Base-by-base conservation (phyloP, 2,329 filamentous ascomycete species). In the Claviceps quebecensis region DNA sequence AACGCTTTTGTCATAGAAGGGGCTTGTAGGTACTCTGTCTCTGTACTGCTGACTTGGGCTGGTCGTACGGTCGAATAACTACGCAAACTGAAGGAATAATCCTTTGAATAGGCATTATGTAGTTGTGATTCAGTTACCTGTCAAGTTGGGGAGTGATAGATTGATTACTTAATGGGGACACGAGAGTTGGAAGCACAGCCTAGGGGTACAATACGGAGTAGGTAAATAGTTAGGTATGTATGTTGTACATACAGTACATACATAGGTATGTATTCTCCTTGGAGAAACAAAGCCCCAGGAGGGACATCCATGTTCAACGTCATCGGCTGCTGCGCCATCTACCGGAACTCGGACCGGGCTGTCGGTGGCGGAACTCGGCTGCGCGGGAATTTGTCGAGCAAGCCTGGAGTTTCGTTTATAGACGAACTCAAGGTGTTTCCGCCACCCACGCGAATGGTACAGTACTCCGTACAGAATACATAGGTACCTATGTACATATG, bases 381-480 rank as follows among this genome's bases (percentile, higher is more conserved):
- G 19, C 19, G 48, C 19, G 23, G 26, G 29, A n/a, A 48, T 49
- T 17, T 51, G 23, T 43, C 26, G 34, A 45, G 29, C 38, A 22
- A 45, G 48, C 49, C 40, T 34, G 29, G 29, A 34, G 29, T 34
- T 9, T 9, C 29, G 4, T 34, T n/a, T n/a, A n/a, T n/a, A n/a
- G 43, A 36, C 47, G 39, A 26, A 16, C 23, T 40, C 13, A 13
- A 23, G 45, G 45, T 23, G 23, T 48, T 29, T 34, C 45, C 45
- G n/a, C 43, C 45, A 16, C 45, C 26, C 26, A 29, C 26, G 52
- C 57, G 53, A 57, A 58, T 59, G 55, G 51, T 51, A 47, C 47
- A 48, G 23, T 60, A 59, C 19, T 19, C 19, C 56, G 57, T 26
- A 29, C 26, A 29, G 26, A 6, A 26, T 29, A 29, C 26, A 2